These are phyloP conservation scores for Echium plantagineum DNA, from an alignment of 257 asterid species.

Conservation along the genomic window DNA sequence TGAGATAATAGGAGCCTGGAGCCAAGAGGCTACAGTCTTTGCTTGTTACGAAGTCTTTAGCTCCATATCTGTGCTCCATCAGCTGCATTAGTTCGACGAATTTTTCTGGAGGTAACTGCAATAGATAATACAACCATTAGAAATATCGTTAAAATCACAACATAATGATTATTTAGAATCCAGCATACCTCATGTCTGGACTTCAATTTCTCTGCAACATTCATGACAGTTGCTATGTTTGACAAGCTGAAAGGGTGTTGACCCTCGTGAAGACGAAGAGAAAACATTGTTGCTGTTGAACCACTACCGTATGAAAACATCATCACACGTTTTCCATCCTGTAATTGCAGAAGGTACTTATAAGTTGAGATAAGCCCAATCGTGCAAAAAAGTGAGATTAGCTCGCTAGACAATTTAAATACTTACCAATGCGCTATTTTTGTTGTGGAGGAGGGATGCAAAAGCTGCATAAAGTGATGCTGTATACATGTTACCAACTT, in stretches of 20 bases:
- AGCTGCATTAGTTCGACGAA: conserved; percentile 71
- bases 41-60: conserved; percentile 66
- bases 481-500: conserved; percentile 99
- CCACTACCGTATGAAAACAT: conserved; percentile 95
- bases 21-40: conserved; percentile 81
- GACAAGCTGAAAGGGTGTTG: conserved; percentile 79
- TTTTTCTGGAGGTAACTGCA: conserved; percentile 77
- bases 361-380: not conserved
- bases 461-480: conserved; percentile 97
- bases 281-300: conserved; percentile 77
- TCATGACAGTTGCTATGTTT: conserved; percentile 65
- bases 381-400: not conserved
- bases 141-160: not conserved
- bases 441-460: conserved; percentile 83
- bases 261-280: conserved; percentile 63
- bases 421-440: conserved; percentile 60
- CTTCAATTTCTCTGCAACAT: conserved; percentile 66
- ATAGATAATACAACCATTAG: not conserved
- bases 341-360: conserved; percentile 1
- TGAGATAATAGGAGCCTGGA: conserved; percentile 79
- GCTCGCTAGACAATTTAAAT: conserved; percentile 3
- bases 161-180: not conserved
- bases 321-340: conserved; percentile 88
- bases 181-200: conserved; percentile 68
- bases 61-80: conserved; percentile 97